Evolutionary conservation across 345 rosid genomes (phyloP).

Genomic region (Rhodomyrtus tomentosa): DNA sequence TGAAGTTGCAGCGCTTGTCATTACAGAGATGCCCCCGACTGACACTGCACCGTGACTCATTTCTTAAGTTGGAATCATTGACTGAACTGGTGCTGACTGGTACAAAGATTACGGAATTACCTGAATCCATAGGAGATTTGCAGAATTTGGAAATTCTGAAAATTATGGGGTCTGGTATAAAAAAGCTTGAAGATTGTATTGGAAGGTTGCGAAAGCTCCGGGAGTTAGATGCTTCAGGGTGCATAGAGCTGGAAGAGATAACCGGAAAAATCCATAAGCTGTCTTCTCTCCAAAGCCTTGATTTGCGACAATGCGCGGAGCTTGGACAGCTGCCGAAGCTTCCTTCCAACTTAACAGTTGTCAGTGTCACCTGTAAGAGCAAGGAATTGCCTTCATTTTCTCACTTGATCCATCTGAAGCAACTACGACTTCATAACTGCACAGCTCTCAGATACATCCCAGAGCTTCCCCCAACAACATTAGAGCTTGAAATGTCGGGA

Average conservation of each 20-base stretch:
- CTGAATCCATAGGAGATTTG: background rate
- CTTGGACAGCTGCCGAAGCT: background rate
- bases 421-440: background rate
- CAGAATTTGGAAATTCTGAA: background rate
- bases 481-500: background rate
- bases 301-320: background rate
- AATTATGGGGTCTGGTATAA: background rate
- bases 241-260: rapidly evolving
- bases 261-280: background rate
- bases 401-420: background rate
- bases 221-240: background rate
- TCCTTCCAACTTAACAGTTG: background rate
- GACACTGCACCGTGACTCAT: background rate
- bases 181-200: background rate
- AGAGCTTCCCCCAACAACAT: background rate
- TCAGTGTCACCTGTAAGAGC: background rate
- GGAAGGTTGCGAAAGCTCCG: background rate
- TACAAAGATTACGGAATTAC: background rate
- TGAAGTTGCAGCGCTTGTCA: background rate
- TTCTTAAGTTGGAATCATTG: background rate
- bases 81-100: background rate
- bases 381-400: background rate
- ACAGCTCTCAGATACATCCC: background rate
- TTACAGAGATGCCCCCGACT: rapidly evolving
- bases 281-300: background rate